These are phyloP conservation scores for Penicillium nucicola DNA, from an alignment of 495 filamentous ascomycete species.

Conservation along the genomic window DNA sequence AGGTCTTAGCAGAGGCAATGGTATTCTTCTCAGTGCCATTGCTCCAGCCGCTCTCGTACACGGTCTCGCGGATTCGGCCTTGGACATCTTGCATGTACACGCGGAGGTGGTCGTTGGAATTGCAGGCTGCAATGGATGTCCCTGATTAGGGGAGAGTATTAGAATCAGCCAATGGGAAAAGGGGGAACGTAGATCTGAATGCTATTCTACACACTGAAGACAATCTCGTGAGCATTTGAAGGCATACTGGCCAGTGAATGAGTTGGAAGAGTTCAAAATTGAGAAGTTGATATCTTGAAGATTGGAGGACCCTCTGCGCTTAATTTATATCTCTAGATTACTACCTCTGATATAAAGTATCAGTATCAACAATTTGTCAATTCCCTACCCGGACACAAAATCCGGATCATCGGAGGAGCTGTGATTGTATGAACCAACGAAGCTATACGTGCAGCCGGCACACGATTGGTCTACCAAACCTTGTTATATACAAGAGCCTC, in stretches of 20 bases:
- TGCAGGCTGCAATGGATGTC: slow-evolving; percentile 12
- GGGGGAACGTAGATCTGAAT: neutral
- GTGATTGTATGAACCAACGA: neutral
- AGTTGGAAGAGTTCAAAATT: neutral
- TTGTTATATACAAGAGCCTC: too few relatives aligned
- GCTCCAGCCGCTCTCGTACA: slow-evolving; percentile 8
- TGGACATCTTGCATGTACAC: slow-evolving; percentile 16
- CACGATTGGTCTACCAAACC: too few relatives aligned
- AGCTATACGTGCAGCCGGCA: too few relatives aligned
- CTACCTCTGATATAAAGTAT: too few relatives aligned
- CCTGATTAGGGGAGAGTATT: neutral
- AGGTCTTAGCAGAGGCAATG: slow-evolving; percentile 8
- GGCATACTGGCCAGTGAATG: neutral
- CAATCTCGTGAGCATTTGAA: neutral
- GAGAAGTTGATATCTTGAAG: neutral
- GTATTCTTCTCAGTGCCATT: slow-evolving; percentile 10
- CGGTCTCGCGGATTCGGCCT: slow-evolving; percentile 8
- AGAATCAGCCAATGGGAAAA: neutral
- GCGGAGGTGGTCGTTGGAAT: slow-evolving; percentile 7
- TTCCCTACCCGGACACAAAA: neutral
- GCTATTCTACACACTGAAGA: neutral
- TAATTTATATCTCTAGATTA: too few relatives aligned
- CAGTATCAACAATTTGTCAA: neutral
- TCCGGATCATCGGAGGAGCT: neutral
- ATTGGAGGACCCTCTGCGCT: neutral